phyloP scores from a whole-genome alignment of 83 land plant genomes.

The Thuja plicata region DNA sequence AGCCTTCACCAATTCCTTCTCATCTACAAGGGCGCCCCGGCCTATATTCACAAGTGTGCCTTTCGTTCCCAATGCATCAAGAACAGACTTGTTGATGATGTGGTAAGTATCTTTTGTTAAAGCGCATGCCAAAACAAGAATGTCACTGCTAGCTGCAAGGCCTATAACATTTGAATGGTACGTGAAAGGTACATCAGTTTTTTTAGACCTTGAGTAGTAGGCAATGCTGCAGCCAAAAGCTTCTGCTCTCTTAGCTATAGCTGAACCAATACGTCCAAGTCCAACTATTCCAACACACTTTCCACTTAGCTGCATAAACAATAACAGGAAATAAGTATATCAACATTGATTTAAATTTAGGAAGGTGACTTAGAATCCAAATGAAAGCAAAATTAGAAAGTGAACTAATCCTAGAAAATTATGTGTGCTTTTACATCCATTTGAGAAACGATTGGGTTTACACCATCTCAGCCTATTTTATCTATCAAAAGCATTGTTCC shows the following conservation, averaged over 20 bases:
- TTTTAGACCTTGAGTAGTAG: conserved; percentile 63
- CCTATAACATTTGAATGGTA: conserved; percentile 47
- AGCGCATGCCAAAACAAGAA: conserved; percentile 64
- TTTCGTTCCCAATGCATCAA: conserved; percentile 60
- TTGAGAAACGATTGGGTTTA: not conserved
- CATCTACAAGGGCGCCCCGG: conserved; percentile 74
- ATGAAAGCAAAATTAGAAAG: not conserved
- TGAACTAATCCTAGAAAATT: not conserved
- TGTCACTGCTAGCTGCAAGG: conserved; percentile 56
- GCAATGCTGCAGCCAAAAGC: conserved; percentile 67
- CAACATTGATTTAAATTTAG: not conserved
- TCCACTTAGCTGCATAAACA: conserved; percentile 57
- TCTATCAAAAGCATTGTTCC: not conserved
- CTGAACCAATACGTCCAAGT: conserved; percentile 74
- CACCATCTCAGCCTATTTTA: not conserved
- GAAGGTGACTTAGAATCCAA: not conserved
- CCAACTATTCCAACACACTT: conserved; percentile 85
- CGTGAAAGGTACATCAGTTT: conserved; percentile 39
- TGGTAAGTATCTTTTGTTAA: conserved; percentile 58
- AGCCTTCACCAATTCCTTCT: conserved; percentile 59
- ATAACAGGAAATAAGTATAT: not conserved
- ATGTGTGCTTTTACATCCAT: not conserved
- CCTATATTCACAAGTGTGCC: conserved; percentile 67
- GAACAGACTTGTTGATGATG: conserved; percentile 58
- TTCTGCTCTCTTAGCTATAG: conserved; percentile 74